These are phyloP conservation scores for Aureobasidium sp. DNA, from an alignment of 2,329 filamentous ascomycete species.

Conservation along the genomic window DNA sequence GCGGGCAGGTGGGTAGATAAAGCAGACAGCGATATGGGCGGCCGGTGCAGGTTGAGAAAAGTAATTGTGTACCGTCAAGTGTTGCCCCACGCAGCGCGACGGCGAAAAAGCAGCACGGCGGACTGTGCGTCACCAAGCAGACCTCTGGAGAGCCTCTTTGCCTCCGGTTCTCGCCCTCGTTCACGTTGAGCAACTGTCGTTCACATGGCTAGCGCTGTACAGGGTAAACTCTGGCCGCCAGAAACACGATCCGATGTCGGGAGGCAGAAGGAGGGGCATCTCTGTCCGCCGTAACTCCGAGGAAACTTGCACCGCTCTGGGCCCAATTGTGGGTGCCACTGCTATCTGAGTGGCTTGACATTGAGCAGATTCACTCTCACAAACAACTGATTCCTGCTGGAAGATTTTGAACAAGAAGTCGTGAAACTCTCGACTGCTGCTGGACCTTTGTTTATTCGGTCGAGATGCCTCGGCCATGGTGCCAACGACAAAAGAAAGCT, in stretches of 20 bases:
- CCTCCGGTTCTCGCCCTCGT: constrained; percentile 5
- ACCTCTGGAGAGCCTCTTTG: neutral
- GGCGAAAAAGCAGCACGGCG: constrained; percentile 6
- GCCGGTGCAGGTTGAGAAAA: constrained; percentile 14
- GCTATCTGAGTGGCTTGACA: constrained; percentile 5
- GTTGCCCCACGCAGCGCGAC: constrained; percentile 9
- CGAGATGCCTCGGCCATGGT: neutral
- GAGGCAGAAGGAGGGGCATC: neutral
- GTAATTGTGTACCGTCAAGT: constrained; percentile 12
- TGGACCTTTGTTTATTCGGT: neutral
- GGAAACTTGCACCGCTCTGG: neutral
- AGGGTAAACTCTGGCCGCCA: neutral
- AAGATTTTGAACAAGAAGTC: neutral
- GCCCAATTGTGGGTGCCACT: neutral
- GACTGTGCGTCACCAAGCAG: constrained; percentile 7
- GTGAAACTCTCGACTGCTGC: neutral
- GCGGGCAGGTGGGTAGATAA: constrained; percentile 9
- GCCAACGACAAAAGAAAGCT: neutral
- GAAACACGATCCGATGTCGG: constrained; percentile 3
- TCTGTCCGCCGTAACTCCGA: constrained; percentile 3
- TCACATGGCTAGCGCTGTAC: constrained; percentile 12
- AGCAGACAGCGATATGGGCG: neutral
- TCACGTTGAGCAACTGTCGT: constrained; percentile 13
- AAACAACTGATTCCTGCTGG: neutral
- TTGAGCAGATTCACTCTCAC: neutral